A percentile compares a stretch with the other conserved stretches of the same genome.
Conservation (phyloP, 164 flowering plant species). For the Nymphaea thermarum region DNA sequence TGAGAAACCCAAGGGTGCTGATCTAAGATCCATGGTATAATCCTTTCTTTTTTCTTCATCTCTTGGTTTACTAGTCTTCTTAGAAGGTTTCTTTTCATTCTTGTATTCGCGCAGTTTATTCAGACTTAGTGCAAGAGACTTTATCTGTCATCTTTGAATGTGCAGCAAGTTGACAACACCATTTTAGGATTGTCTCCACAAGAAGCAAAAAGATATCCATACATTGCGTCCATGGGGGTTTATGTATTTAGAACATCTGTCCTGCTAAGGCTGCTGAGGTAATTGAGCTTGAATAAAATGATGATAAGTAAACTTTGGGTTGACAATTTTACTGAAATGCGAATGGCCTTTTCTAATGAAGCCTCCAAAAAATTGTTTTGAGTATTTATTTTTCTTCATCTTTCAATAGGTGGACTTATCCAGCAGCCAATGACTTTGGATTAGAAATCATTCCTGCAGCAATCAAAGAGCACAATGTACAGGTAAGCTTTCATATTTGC, state of each 20-base stretch:
- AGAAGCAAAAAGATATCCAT: conserved; percentile 61
- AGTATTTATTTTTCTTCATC: conserved; percentile 1
- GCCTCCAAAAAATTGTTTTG: background rate
- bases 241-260: conserved; percentile 73
- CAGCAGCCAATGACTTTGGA: conserved; percentile 86
- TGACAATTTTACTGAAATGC: no score
- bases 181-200: conserved; percentile 52
- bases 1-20: conserved; percentile 83
- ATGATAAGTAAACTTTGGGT: no score
- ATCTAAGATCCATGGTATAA: conserved; percentile 68
- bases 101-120: background rate
- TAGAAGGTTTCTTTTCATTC: background rate
- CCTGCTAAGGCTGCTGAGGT: conserved; percentile 56
- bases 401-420: conserved; percentile 45
- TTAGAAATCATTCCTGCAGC: conserved; percentile 93
- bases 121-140: background rate
- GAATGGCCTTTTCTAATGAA: no score
- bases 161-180: conserved; percentile 78
- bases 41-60: background rate
- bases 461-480: conserved; percentile 61
- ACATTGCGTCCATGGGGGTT: conserved; percentile 97
- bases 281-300: background rate
- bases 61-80: background rate
- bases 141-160: background rate
- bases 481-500: conserved; percentile 21